Evolutionary conservation across 1,284 basidiomycete genomes (phyloP).

Genomic region (Porphyrellus sp.): DNA sequence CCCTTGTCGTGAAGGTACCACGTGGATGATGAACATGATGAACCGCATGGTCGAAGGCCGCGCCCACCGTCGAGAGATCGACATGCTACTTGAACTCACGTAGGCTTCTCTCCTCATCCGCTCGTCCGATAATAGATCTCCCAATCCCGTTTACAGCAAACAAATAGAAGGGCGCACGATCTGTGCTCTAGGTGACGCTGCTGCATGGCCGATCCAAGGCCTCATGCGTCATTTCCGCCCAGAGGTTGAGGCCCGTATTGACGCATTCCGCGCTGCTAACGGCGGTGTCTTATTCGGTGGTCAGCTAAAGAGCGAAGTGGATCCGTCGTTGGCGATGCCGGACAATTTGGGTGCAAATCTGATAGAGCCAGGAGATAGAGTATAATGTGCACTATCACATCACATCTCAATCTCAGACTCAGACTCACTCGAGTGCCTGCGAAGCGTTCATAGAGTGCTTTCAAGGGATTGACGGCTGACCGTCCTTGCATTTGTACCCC

Average conservation of each 20-base stretch:
- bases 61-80: conserved; percentile 90
- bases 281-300: conserved; percentile 92
- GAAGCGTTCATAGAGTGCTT: too few relatives aligned
- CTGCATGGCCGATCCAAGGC: conserved; percentile 97
- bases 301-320: conserved; percentile 65
- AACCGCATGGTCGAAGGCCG: conserved; percentile 87
- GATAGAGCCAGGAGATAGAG: conserved; percentile 37
- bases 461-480: too few relatives aligned
- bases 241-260: conserved; percentile 86
- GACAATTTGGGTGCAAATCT: conserved; percentile 73
- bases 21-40: conserved; percentile 99
- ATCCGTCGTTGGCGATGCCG: conserved; percentile 73
- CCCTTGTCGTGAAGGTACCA: conserved; percentile 93
- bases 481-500: too few relatives aligned
- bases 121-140: conserved; percentile 14
- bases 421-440: not conserved
- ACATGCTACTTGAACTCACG: conserved; percentile 93
- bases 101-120: conserved; percentile 37
- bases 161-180: conserved; percentile 96
- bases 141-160: conserved; percentile 55
- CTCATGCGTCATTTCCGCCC: conserved; percentile 97
- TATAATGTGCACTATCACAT: conserved; percentile 15
- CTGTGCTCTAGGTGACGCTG: conserved; percentile 95
- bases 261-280: conserved; percentile 72
- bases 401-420: not conserved